phyloP scores from a whole-genome alignment of 2,329 filamentous ascomycete species.

The Cladophialophora immunda region DNA sequence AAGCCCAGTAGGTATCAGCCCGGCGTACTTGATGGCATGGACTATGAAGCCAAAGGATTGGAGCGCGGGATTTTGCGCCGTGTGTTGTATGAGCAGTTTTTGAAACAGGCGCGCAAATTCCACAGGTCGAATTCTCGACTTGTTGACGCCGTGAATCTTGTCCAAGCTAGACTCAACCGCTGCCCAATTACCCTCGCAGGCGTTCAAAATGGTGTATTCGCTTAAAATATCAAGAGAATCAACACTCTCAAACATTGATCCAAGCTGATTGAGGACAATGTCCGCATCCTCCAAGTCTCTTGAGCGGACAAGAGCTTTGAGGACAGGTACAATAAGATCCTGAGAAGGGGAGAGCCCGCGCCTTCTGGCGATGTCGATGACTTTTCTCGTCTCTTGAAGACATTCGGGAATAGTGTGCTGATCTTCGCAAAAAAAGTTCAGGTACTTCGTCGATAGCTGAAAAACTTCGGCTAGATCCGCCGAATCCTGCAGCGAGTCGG shows the following conservation, averaged over 20 bases:
- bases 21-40: conserved; percentile 33
- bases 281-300: conserved; percentile 46
- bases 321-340: conserved; percentile 51
- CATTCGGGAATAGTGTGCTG: conserved; percentile 45
- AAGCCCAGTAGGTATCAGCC: conserved; percentile 27
- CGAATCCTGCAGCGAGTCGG: not conserved
- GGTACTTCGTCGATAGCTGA: conserved; percentile 21
- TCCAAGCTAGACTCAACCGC: conserved; percentile 50
- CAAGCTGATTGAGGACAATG: conserved; percentile 48
- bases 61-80: conserved; percentile 17
- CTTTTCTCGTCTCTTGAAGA: conserved; percentile 44
- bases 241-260: conserved; percentile 42
- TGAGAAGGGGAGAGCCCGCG: conserved; percentile 42
- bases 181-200: conserved; percentile 51
- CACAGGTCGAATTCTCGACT: conserved; percentile 41
- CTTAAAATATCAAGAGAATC: conserved; percentile 49
- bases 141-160: conserved; percentile 48
- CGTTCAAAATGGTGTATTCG: conserved; percentile 49
- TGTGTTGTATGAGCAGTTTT: conserved; percentile 26
- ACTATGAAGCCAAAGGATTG: conserved; percentile 32
- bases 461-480: not conserved
- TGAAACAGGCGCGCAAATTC: conserved; percentile 30
- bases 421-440: conserved; percentile 48
- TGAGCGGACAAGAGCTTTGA: conserved; percentile 52
- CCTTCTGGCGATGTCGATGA: conserved; percentile 24